Base-by-base conservation (phyloP, 805 yeast genomes). In the Candida tammaniensis region DNA sequence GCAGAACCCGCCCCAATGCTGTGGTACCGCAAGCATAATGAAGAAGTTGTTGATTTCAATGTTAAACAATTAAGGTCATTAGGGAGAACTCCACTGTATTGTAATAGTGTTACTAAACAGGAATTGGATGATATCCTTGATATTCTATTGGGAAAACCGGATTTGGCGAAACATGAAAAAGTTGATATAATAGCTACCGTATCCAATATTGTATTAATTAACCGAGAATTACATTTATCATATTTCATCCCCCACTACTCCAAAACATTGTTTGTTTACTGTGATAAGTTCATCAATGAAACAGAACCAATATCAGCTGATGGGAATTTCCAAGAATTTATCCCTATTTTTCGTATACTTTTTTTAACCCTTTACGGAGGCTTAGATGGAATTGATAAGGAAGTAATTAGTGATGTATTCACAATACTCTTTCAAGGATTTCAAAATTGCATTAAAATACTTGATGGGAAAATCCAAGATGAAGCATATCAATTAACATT, bases 321-420 rank as follows among this genome's bases (percentile, higher is more conserved):
- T 13, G 40, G 44, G 12, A 21, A 35, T 9, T 42, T 44, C 33
- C 23, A 19, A 13, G 27, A 36, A 5, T 46, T 51, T 27, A 40
- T 57, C n/a, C 50, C 59, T 4, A 31, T 48, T 10, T 54, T 44
- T 35, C 43, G 63, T 11, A 40, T 54, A 7, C 16, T 54, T 2
- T 57, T 57, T 32, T 43, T 57, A 20, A 49, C 52, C 6, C 38
- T 55, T 13, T 54, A 49, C 36, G 58, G 52, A n/a, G 49, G 51
- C 2, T 25, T 48, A 11, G 43, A 31, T 11, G 35, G 37, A 8
- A 25, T 40, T 2, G 27, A 20, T 17, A 33, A 39, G 3, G 31
- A 27, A 2, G 10, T 41, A 2, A 30, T 46, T 24, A 36, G 35
- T 5, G 38, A 35, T 20, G 41, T 43, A 5, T 43, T 46, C 31